Percentiles rank a stretch among this genome's conserved stretches.
These are phyloP conservation scores for Solanum habrochaites DNA, from an alignment of 257 asterid genomes.

Conservation along the genomic window DNA sequence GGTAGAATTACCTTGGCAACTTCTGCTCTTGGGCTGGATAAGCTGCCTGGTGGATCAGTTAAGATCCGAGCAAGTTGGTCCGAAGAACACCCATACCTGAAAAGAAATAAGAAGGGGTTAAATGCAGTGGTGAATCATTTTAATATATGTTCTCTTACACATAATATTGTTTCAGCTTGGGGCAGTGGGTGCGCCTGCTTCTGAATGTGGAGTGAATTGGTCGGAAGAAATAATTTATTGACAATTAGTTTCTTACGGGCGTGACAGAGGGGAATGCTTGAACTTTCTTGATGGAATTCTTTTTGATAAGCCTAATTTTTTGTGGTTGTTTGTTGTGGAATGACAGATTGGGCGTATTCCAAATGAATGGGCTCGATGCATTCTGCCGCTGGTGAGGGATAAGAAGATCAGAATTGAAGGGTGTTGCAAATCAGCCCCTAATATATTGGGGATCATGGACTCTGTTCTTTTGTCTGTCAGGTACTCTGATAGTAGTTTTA, in stretches of 20 bases:
- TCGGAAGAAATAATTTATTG: background rate
- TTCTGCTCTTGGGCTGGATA: background rate
- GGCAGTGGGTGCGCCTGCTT: background rate
- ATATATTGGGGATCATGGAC: constrained; percentile 77
- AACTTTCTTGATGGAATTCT: background rate
- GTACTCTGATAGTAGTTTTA: constrained; percentile 12
- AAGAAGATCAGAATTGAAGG: constrained; percentile 61
- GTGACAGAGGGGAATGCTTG: background rate
- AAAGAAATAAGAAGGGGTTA: background rate
- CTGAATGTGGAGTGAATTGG: background rate
- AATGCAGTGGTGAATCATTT: background rate
- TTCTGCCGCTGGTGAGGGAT: constrained; percentile 81
- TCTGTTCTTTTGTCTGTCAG: constrained; percentile 54
- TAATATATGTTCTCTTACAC: background rate
- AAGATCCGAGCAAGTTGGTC: background rate
- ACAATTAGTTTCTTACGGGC: background rate
- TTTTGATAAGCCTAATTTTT: background rate
- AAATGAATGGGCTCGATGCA: constrained; percentile 89
- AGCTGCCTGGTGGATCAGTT: background rate
- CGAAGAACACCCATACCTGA: background rate
- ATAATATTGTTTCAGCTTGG: background rate
- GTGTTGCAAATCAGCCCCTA: constrained; percentile 71
- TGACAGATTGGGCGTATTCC: constrained; percentile 96
- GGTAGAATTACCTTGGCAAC: background rate
- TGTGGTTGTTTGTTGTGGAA: background rate